These are phyloP conservation scores for Phalaenopsis aphrodite DNA, from an alignment of 106 monocot species.

Conservation along the genomic window DNA sequence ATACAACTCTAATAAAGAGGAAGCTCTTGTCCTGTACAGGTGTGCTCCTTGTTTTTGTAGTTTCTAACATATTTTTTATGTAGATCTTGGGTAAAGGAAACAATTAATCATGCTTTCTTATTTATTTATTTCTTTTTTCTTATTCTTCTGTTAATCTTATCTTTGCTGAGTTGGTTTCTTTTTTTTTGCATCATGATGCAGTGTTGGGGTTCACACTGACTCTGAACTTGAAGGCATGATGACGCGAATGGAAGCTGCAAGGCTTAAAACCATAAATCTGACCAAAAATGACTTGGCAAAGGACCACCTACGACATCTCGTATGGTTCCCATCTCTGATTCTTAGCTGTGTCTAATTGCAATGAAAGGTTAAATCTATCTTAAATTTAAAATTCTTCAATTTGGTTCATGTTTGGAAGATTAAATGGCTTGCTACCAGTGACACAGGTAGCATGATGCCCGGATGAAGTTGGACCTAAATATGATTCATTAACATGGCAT, in stretches of 20 bases:
- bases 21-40: conserved; percentile 97
- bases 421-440: background rate
- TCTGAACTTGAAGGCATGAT: conserved; percentile 66
- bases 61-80: background rate
- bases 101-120: background rate
- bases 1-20: conserved; percentile 59
- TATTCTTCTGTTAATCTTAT: background rate
- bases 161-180: background rate
- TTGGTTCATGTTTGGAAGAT: background rate
- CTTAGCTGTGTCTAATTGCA: background rate
- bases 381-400: background rate
- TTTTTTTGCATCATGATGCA: conserved; percentile 18
- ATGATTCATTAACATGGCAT: background rate
- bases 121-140: background rate
- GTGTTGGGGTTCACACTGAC: conserved; percentile 92
- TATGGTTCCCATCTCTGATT: conserved; percentile 20
- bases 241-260: conserved; percentile 45
- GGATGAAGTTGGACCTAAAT: background rate
- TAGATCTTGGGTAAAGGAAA: background rate
- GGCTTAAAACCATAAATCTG: conserved; percentile 65
- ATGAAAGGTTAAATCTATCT: background rate
- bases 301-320: conserved; percentile 89
- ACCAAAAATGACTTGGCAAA: conserved; percentile 95
- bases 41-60: conserved; percentile 9
- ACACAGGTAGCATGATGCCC: background rate